Conservation (phyloP, 352 stramenopile species). For the Saprolegnia diclina region DNA sequence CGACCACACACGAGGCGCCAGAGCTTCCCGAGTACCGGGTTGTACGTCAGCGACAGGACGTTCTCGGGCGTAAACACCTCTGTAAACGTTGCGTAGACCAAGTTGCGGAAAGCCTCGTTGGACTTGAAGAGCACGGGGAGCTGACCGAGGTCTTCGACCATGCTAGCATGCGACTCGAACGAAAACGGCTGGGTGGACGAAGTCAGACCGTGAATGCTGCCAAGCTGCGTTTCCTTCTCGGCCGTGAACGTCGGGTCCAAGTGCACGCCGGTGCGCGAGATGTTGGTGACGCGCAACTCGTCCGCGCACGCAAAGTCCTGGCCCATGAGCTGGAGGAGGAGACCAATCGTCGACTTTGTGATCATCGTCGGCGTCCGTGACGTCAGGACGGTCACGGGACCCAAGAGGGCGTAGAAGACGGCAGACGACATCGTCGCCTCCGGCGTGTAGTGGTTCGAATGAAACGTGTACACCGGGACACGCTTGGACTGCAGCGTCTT, state of each 20-base stretch:
- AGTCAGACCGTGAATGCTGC: neutral
- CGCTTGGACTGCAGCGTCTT: neutral
- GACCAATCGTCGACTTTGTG: conserved; percentile 21
- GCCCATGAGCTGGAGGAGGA: conserved; percentile 23
- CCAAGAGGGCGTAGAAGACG: conserved; percentile 14
- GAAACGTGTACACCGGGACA: conserved; percentile 21
- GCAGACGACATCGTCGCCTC: neutral
- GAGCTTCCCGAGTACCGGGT: conserved; percentile 22
- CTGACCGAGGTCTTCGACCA: conserved; percentile 6
- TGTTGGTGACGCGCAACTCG: neutral
- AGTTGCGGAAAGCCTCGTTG: conserved; percentile 8
- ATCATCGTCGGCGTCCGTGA: conserved; percentile 1
- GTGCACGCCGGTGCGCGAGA: neutral
- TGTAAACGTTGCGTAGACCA: conserved; percentile 16
- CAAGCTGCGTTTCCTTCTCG: conserved; percentile 3
- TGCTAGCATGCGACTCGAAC: conserved; percentile 3
- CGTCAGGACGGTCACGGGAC: conserved; percentile 6
- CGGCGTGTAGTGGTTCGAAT: neutral
- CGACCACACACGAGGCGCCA: conserved; percentile 13
- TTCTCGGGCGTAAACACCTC: conserved; percentile 10
- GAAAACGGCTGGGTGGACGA: neutral
- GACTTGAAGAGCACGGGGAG: conserved; percentile 6
- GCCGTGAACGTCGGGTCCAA: neutral
- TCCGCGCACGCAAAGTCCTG: neutral
- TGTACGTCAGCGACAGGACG: conserved; percentile 23